Percentiles rank a stretch among this genome's conserved stretches.
These are phyloP conservation scores for Phytopythium oedochilum DNA, from an alignment of 352 stramenopile genomes.

Conservation along the genomic window DNA sequence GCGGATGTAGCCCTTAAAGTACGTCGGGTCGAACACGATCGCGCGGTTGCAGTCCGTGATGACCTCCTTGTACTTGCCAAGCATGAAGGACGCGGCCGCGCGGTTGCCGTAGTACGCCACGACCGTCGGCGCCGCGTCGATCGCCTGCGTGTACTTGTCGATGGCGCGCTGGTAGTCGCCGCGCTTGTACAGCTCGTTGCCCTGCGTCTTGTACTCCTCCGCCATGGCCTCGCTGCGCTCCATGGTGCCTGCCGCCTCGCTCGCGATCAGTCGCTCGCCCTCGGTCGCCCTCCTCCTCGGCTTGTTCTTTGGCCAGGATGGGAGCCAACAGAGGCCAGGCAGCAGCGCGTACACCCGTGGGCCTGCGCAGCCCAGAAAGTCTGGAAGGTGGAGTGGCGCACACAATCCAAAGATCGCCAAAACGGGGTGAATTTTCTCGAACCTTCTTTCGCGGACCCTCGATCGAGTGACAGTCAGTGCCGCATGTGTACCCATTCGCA, in stretches of 20 bases:
- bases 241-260: slow-evolving; percentile 14
- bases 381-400: slow-evolving; percentile 1
- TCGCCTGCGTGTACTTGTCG: slow-evolving; percentile 89
- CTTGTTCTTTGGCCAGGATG: slow-evolving; percentile 15
- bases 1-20: slow-evolving; percentile 90
- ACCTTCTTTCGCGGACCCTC: slow-evolving; percentile 17
- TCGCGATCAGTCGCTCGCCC: background rate
- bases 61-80: slow-evolving; percentile 86
- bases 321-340: too few species aligned
- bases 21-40: slow-evolving; percentile 86
- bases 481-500: too few species aligned
- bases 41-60: slow-evolving; percentile 88
- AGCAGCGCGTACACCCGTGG: too few species aligned
- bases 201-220: slow-evolving; percentile 81
- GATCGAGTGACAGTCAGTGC: slow-evolving; percentile 9
- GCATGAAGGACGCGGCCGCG: slow-evolving; percentile 89
- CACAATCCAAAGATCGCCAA: slow-evolving; percentile 4
- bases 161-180: slow-evolving; percentile 89
- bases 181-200: slow-evolving; percentile 92
- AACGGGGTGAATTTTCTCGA: too few species aligned
- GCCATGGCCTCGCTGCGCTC: slow-evolving; percentile 39
- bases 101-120: slow-evolving; percentile 90
- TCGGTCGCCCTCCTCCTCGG: too few species aligned
- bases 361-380: background rate
- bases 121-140: slow-evolving; percentile 79